phyloP scores from a whole-genome alignment of 2,329 filamentous ascomycete genomes.

The Chaetothyriales sp. region DNA sequence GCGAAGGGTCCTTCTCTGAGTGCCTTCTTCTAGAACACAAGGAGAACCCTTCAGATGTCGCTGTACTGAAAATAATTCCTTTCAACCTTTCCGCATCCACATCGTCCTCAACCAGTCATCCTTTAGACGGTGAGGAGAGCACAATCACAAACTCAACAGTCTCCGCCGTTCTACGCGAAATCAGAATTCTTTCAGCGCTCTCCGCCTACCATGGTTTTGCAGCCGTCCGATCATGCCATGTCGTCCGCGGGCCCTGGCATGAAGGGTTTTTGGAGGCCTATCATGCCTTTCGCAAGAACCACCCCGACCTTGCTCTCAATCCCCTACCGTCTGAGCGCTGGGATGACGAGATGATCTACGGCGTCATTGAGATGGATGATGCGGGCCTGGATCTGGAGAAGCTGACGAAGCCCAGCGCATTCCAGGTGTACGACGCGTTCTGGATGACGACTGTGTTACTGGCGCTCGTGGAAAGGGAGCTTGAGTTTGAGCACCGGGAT shows the following conservation, averaged over 20 bases:
- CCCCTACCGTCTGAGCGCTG: slow-evolving; percentile 33
- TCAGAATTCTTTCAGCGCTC: slow-evolving; percentile 43
- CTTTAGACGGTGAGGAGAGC: slow-evolving; percentile 2
- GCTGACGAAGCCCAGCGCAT: slow-evolving; percentile 27
- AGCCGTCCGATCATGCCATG: slow-evolving; percentile 44
- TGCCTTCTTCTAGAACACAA: slow-evolving; percentile 42
- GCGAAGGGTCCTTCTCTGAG: slow-evolving; percentile 53
- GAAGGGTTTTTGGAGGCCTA: slow-evolving; percentile 35
- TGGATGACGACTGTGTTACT: slow-evolving; percentile 52
- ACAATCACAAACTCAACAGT: slow-evolving; percentile 34
- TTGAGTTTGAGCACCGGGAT: slow-evolving; percentile 52
- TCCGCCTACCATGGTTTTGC: slow-evolving; percentile 50
- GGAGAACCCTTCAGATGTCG: slow-evolving; percentile 23
- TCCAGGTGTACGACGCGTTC: slow-evolving; percentile 49
- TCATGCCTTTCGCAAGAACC: slow-evolving; percentile 14
- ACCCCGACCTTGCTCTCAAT: neutral
- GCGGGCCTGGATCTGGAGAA: slow-evolving; percentile 46
- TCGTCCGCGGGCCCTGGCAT: slow-evolving; percentile 45
- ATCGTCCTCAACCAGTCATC: slow-evolving; percentile 11
- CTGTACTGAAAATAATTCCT: slow-evolving; percentile 37
- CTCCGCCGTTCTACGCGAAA: slow-evolving; percentile 22
- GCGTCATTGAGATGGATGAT: slow-evolving; percentile 53
- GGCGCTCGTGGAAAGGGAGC: slow-evolving; percentile 46
- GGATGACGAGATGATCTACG: slow-evolving; percentile 45
- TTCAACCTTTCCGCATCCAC: slow-evolving; percentile 14